phyloP scores from a whole-genome alignment of 129 eudicot genomes.

The Chrysanthemum makinoi region DNA sequence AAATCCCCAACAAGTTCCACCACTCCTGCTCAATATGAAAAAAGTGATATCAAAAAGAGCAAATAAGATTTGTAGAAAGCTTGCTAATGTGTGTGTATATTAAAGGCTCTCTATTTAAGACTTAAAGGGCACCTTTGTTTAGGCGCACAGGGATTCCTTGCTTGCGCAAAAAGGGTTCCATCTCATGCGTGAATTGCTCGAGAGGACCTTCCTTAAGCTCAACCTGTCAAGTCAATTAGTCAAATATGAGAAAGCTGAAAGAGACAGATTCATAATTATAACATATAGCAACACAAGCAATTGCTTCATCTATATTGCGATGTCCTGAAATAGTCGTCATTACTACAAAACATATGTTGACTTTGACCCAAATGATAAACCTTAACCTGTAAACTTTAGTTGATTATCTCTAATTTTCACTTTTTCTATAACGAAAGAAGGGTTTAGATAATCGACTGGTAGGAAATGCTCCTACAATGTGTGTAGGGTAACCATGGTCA shows the following conservation, averaged over 20 bases:
- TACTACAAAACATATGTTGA: not conserved
- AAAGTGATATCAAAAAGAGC: not conserved
- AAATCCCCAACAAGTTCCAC: slow-evolving; percentile 92
- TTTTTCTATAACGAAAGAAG: not conserved
- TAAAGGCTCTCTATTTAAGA: not conserved
- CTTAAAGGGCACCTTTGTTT: slow-evolving; percentile 54
- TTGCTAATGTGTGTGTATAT: not conserved
- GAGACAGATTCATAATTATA: not conserved
- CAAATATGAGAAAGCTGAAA: not conserved
- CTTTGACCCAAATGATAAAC: not conserved
- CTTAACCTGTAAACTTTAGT: not conserved
- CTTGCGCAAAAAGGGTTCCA: slow-evolving; percentile 97
- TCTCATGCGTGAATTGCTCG: slow-evolving; percentile 90
- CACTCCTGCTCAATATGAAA: slow-evolving; percentile 45
- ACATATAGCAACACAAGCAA: not conserved
- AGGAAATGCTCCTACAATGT: not conserved
- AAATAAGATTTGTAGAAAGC: not conserved
- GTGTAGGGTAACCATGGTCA: not conserved
- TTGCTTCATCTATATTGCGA: not conserved
- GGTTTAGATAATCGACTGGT: not conserved
- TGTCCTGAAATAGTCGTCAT: not conserved
- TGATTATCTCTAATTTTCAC: not conserved
- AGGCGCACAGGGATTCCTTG: slow-evolving; percentile 97
- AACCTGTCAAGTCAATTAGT: slow-evolving; percentile 41
- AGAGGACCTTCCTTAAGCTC: slow-evolving; percentile 97